These are phyloP conservation scores for Xylariaceae sp. DNA, from an alignment of 2,329 filamentous ascomycete genomes.

Conservation along the genomic window DNA sequence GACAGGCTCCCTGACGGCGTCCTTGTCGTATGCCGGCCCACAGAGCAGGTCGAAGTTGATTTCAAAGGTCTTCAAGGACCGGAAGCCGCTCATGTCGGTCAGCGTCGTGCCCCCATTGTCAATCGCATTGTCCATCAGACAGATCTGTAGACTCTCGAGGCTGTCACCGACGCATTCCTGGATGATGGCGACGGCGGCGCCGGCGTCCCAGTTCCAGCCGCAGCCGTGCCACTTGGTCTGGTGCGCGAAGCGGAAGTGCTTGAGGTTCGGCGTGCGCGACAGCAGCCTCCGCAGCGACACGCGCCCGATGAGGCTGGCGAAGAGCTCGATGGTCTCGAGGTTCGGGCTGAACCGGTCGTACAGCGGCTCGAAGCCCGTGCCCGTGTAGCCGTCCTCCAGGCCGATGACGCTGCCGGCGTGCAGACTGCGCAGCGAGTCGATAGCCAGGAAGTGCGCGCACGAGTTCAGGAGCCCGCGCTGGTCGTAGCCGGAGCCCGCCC, in stretches of 20 bases:
- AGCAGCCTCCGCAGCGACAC: background rate
- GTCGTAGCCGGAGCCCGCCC: background rate
- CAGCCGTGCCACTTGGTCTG: slow-evolving; percentile 1
- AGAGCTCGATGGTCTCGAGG: background rate
- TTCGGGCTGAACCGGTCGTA: background rate
- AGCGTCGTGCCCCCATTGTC: background rate
- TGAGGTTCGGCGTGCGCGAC: slow-evolving; percentile 1
- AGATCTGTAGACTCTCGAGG: background rate
- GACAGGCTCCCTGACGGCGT: background rate
- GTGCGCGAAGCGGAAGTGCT: slow-evolving; percentile 1
- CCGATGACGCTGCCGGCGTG: background rate
- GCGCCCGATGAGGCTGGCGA: background rate
- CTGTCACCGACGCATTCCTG: background rate
- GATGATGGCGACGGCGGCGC: background rate
- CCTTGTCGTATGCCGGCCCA: background rate
- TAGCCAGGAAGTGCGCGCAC: background rate
- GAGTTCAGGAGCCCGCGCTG: background rate
- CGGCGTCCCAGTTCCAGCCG: background rate
- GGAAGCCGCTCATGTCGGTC: slow-evolving; percentile 1
- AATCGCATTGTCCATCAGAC: background rate
- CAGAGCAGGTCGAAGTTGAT: background rate
- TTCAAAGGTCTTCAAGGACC: background rate
- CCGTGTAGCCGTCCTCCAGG: background rate
- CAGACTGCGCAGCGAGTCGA: background rate
- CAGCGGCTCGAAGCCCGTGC: background rate